Conservation (phyloP, 768 basidiomycete genomes). For the Amanita fuliginea region DNA sequence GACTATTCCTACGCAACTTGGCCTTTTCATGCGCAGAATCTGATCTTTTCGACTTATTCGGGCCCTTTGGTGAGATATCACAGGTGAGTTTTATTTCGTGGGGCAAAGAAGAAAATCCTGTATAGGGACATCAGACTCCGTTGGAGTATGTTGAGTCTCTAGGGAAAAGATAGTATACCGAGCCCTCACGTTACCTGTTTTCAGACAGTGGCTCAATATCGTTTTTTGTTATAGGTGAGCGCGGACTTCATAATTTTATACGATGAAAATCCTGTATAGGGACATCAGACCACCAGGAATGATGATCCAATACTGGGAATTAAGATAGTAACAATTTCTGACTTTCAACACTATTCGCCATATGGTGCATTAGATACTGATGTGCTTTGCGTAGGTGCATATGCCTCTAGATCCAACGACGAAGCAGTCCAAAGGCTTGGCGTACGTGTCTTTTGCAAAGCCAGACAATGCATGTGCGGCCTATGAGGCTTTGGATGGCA, state of each 20-base stretch:
- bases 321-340: conserved; percentile 38
- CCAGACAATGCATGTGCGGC: conserved; percentile 46
- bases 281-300: conserved; percentile 57
- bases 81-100: conserved; percentile 39
- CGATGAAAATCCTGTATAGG: conserved; percentile 43
- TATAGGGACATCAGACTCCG: conserved; percentile 51
- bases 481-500: conserved; percentile 68
- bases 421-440: conserved; percentile 38
- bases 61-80: conserved; percentile 55
- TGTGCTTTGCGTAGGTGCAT: conserved; percentile 26
- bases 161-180: not conserved
- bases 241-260: conserved; percentile 5
- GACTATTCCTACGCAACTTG: conserved; percentile 93
- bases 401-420: conserved; percentile 34
- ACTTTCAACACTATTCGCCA: conserved; percentile 3
- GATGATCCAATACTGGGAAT: conserved; percentile 40
- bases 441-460: conserved; percentile 36
- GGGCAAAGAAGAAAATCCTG: conserved; percentile 30
- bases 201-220: conserved; percentile 10
- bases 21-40: conserved; percentile 70
- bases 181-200: conserved; percentile 18
- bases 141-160: conserved; percentile 21
- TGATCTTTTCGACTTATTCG: conserved; percentile 59
- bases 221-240: conserved; percentile 26
- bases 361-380: conserved; percentile 1